These are phyloP conservation scores for Phlyctochytrium arcticum DNA, from an alignment of 192 early-diverging fungal species.

Conservation along the genomic window DNA sequence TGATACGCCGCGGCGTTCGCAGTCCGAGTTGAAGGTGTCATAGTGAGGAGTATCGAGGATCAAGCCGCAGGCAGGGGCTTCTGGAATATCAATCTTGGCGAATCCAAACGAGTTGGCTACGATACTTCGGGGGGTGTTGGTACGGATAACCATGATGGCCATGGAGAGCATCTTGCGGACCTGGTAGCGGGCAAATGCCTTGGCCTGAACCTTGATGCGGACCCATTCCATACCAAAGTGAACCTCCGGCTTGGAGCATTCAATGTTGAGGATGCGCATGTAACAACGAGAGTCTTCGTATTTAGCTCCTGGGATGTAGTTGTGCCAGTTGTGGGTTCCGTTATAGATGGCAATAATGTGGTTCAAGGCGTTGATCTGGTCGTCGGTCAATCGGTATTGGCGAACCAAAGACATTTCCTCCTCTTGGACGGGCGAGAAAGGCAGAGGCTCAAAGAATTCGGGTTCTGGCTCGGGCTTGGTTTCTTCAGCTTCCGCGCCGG, in stretches of 20 bases:
- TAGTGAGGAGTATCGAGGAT: conserved; percentile 62
- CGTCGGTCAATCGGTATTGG: conserved; percentile 64
- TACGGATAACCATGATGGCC: conserved; percentile 76
- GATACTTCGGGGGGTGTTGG: conserved; percentile 64
- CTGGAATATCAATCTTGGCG: conserved; percentile 88
- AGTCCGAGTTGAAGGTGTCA: conserved; percentile 31
- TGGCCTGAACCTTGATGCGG: conserved; percentile 88
- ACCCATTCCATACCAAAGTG: conserved; percentile 78
- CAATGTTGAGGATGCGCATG: conserved; percentile 29
- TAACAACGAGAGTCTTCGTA: conserved; percentile 59
- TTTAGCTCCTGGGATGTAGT: conserved; percentile 84
- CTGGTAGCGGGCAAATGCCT: conserved; percentile 98
- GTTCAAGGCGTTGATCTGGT: conserved; percentile 64
- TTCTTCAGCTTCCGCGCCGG: not conserved
- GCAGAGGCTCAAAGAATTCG: conserved; percentile 38
- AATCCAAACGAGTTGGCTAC: conserved; percentile 65
- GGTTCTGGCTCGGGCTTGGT: not conserved
- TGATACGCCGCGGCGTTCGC: conserved; percentile 6
- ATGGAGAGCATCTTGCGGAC: conserved; percentile 99
- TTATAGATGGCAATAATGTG: conserved; percentile 66
- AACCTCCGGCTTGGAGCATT: conserved; percentile 39
- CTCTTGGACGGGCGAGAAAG: conserved; percentile 28
- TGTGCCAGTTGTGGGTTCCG: conserved; percentile 93
- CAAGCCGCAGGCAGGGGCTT: conserved; percentile 86
- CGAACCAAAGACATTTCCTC: conserved; percentile 14